Conservation (phyloP, 805 yeast species). For the Wickerhamomyces strasburgensis region DNA sequence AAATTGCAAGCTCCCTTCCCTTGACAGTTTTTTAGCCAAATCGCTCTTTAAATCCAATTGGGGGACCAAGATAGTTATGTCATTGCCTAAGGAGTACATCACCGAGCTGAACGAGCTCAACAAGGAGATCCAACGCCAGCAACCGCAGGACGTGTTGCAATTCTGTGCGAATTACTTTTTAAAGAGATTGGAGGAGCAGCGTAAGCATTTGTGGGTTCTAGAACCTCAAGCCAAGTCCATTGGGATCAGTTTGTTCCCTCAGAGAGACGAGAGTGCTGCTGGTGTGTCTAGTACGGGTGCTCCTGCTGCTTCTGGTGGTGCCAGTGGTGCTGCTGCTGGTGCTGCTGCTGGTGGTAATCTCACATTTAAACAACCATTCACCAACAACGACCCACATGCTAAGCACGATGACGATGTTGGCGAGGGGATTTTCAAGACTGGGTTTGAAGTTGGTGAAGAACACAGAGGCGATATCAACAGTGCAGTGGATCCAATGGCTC, state of each 20-base stretch:
- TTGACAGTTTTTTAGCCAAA: constrained; percentile 19
- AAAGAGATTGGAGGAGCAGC: constrained; percentile 54
- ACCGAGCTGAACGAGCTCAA: constrained; percentile 62
- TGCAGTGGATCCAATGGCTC: constrained; percentile 21
- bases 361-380: constrained; percentile 42
- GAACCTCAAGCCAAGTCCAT: constrained; percentile 43
- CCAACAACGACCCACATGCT: constrained; percentile 60
- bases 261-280: constrained; percentile 29
- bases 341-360: constrained; percentile 7
- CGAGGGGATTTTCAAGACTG: constrained; percentile 20
- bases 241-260: constrained; percentile 43
- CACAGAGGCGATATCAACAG: constrained; percentile 11
- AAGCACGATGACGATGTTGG: constrained; percentile 29
- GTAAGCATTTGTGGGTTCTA: constrained; percentile 47
- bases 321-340: constrained; percentile 1
- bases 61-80: no score
- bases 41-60: no score
- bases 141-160: constrained; percentile 67
- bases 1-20: constrained; percentile 31
- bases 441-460: constrained; percentile 23
- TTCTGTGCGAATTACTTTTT: constrained; percentile 74
- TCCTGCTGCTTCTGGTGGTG: constrained; percentile 1
- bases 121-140: constrained; percentile 45
- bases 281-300: constrained; percentile 4
- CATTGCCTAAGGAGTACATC: constrained; percentile 33